A percentile compares a stretch with the other conserved stretches of the same genome.
These are phyloP conservation scores for Pseudocercospora vitis DNA, from an alignment of 2,329 filamentous ascomycete species.

Conservation along the genomic window DNA sequence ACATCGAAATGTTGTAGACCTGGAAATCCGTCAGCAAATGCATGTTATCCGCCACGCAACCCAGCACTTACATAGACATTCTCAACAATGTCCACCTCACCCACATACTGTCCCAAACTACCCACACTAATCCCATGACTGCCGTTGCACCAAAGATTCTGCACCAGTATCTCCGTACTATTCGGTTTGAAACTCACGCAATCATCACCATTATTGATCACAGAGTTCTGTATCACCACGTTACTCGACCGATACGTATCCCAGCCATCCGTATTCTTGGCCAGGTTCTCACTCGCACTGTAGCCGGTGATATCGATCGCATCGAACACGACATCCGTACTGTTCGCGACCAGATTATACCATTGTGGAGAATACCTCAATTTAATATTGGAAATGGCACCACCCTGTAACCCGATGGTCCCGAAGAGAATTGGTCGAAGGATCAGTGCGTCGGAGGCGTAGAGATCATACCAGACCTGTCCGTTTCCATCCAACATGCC, in stretches of 20 bases:
- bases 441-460: slow-evolving; percentile 57
- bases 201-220: slow-evolving; percentile 66
- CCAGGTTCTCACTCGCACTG: slow-evolving; percentile 53
- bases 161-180: slow-evolving; percentile 66
- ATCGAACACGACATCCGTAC: slow-evolving; percentile 62
- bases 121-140: slow-evolving; percentile 74
- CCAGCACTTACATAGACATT: slow-evolving; percentile 58
- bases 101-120: slow-evolving; percentile 66
- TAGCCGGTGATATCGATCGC: slow-evolving; percentile 61
- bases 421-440: slow-evolving; percentile 61
- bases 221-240: slow-evolving; percentile 66
- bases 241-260: slow-evolving; percentile 56
- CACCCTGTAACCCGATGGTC: slow-evolving; percentile 57
- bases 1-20: slow-evolving; percentile 41
- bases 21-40: slow-evolving; percentile 55
- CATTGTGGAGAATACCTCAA: slow-evolving; percentile 62
- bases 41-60: slow-evolving; percentile 29
- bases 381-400: slow-evolving; percentile 60
- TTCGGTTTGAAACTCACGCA: slow-evolving; percentile 76
- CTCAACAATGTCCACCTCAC: slow-evolving; percentile 65
- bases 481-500: slow-evolving; percentile 65
- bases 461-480: slow-evolving; percentile 65
- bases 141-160: slow-evolving; percentile 66
- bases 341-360: slow-evolving; percentile 67
- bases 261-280: slow-evolving; percentile 57